Conservation (phyloP, 768 basidiomycete genomes). For the Neoboletus subvelutipes region DNA sequence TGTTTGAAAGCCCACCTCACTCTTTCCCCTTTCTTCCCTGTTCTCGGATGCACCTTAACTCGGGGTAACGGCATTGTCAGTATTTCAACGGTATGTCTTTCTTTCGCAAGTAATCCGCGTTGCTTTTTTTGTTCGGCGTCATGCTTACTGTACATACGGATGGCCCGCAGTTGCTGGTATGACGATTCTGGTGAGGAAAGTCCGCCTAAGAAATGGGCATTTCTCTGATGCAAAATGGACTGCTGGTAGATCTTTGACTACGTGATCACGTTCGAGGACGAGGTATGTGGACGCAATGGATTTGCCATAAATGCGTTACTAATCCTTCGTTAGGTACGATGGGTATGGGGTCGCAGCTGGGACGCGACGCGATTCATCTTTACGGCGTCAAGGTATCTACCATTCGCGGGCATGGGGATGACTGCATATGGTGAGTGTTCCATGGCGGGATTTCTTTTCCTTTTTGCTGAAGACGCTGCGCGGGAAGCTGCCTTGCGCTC, state of each 20-base stretch:
- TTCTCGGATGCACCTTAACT: neutral
- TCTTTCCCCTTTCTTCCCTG: neutral
- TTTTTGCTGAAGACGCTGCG: neutral
- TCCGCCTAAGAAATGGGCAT: too few relatives aligned
- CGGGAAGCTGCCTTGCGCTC: slow-evolving; percentile 6
- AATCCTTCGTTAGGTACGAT: slow-evolving; percentile 13
- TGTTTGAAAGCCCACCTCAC: neutral
- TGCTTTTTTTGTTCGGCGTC: neutral
- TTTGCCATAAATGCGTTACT: neutral
- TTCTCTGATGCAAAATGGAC: neutral
- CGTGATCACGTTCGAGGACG: slow-evolving; percentile 8
- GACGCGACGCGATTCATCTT: slow-evolving; percentile 14
- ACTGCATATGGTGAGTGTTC: slow-evolving; percentile 12
- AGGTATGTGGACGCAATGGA: neutral
- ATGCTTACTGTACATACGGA: neutral
- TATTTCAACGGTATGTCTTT: slow-evolving; percentile 14
- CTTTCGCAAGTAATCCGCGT: neutral
- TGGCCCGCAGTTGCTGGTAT: slow-evolving; percentile 14
- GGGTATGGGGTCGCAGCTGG: slow-evolving; percentile 22
- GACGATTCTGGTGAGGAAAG: slow-evolving; percentile 14
- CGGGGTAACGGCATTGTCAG: neutral
- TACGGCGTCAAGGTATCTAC: slow-evolving; percentile 21
- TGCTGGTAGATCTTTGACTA: slow-evolving; percentile 12
- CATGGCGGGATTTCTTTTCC: too few relatives aligned
- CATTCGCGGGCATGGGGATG: slow-evolving; percentile 13